Evolutionary conservation across 2,329 filamentous ascomycete genomes (phyloP), one percentile per base, ranked within the genome.

Genomic region (Tolypocladium paradoxum): DNA sequence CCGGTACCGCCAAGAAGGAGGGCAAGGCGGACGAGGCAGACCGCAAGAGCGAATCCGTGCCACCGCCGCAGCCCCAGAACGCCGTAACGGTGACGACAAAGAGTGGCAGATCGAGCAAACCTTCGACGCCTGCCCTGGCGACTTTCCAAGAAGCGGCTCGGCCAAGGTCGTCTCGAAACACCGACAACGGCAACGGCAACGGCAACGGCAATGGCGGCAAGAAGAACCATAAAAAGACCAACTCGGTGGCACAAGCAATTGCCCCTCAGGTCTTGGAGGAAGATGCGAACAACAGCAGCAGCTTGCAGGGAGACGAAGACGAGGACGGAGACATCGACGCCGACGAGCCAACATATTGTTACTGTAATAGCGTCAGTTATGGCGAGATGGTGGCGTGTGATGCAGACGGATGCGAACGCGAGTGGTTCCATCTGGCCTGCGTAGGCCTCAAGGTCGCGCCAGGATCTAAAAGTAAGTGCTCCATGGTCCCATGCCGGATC

Each of bases 371-470:
- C 48, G 83, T 90, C 52, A 90, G 86, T 62, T 91, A 90, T 64
- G 87, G 88, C 22, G 87, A 89, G 70, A 91, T 91, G 88, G 86
- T 91, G 45, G 88, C 85, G 2, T 91, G 87, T 64, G 88, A 91
- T 65, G 83, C 82, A 8, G 79, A 85, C 55, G 79, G 81, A 49
- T 91, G 88, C 69, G 78, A 81, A 59, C 78, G 82, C 56, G 87
- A 91, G 68, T 91, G 88, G 88, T 92, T 91, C 73, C 88, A 91
- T 74, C 71, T 93, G 49, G 85, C 84, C 49, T 93, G 88, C 67
- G 88, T 90, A 33, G 88, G 88, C 29, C 70, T 93, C 61, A 87
- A 85, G 61, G 86, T 86, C 55, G 86, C 88, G 51, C 88, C 88
- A n/a, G 84, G 81, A 54, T 82, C 83, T 57, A 89, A 85, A 68